These are phyloP conservation scores for Stropharia rugosoannulata DNA, from an alignment of 768 basidiomycete genomes.

Conservation along the genomic window DNA sequence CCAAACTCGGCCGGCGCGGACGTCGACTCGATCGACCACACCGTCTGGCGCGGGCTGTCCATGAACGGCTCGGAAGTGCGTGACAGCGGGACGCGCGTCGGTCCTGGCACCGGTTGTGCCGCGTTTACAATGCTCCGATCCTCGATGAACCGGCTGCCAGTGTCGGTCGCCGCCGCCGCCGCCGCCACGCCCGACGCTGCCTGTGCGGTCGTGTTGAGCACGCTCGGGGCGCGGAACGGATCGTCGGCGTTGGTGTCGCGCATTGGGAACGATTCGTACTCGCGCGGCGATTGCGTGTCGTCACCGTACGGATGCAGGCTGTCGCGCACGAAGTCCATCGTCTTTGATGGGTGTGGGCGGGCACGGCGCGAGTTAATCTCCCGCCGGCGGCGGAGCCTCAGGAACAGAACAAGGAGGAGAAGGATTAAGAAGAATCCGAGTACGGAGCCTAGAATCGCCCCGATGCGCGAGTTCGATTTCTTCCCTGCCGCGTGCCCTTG, in stretches of 20 bases:
- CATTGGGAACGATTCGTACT: not conserved
- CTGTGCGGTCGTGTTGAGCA: too few species aligned
- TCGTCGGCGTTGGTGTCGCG: not conserved
- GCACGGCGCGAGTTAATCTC: not conserved
- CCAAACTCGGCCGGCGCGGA: not conserved
- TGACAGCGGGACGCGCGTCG: not conserved
- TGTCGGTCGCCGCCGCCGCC: not conserved
- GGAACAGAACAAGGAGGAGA: not conserved
- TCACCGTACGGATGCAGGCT: not conserved
- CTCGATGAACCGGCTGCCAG: not conserved
- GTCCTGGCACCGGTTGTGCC: too few species aligned
- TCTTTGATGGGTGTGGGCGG: not conserved
- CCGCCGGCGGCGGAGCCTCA: not conserved
- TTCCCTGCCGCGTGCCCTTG: not conserved
- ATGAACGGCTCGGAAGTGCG: not conserved
- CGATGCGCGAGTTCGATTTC: not conserved
- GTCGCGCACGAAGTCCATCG: not conserved
- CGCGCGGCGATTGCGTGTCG: not conserved
- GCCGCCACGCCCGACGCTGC: not conserved
- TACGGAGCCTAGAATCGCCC: not conserved
- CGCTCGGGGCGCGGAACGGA: too few species aligned
- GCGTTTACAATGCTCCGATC: not conserved
- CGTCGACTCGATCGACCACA: not conserved
- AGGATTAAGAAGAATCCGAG: not conserved
- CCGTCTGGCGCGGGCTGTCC: not conserved